Evolutionary conservation across 2,329 filamentous ascomycete genomes (phyloP).

Genomic region (Aspergillus novoparasiticus): DNA sequence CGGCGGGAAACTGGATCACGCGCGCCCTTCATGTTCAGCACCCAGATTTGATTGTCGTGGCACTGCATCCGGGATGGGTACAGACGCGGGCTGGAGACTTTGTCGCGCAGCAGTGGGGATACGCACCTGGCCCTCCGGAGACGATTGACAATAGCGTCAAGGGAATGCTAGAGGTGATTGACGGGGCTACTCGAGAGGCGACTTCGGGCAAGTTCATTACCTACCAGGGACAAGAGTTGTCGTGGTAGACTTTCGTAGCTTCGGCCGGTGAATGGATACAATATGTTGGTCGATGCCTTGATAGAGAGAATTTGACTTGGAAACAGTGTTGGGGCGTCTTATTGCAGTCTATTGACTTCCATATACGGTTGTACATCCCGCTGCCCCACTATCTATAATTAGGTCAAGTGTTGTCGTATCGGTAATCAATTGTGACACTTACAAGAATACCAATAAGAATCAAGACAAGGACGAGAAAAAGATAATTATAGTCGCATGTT

Average conservation of each 20-base stretch:
- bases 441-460: too few relatives aligned
- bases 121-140: slow-evolving; percentile 26
- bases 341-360: background rate
- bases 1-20: slow-evolving; percentile 25
- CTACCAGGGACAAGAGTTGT: slow-evolving; percentile 33
- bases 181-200: slow-evolving; percentile 37
- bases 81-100: slow-evolving; percentile 29
- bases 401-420: background rate
- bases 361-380: background rate
- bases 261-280: background rate
- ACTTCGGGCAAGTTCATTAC: slow-evolving; percentile 39
- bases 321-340: background rate
- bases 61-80: slow-evolving; percentile 45
- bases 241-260: background rate
- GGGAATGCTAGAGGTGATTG: slow-evolving; percentile 40
- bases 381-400: background rate
- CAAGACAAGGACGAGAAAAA: too few relatives aligned
- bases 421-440: too few relatives aligned
- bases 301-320: background rate
- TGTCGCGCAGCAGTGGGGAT: slow-evolving; percentile 37
- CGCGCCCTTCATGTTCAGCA: slow-evolving; percentile 30
- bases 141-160: slow-evolving; percentile 36
- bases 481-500: too few relatives aligned
- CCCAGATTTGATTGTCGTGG: slow-evolving; percentile 20
- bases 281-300: background rate